Evolutionary conservation across 352 stramenopile genomes (phyloP), one percentile per base, ranked within the genome.

Genomic region (Phytopythium kandeliae): DNA sequence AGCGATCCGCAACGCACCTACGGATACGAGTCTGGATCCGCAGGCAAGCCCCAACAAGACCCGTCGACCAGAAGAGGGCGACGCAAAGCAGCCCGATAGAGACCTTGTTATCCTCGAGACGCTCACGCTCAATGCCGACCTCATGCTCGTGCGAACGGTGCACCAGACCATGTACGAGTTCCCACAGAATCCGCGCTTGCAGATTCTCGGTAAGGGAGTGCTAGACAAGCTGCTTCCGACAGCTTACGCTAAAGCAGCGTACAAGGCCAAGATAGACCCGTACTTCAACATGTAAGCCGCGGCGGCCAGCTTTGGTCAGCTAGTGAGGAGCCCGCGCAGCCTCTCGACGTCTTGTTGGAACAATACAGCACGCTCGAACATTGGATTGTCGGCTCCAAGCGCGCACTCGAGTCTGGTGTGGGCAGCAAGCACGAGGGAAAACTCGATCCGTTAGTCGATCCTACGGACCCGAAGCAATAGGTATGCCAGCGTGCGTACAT

Each of bases 241-340:
- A 0, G 74, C 79, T 15, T 91, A 78, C 45, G 75, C 78, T 10
- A 81, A 82, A 45, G 75, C 75, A 28, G 57, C 64, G 40, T 91
- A 91, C 71, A 86, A 85, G 57, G 54, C 74, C 10, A 82, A 81
- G 41, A 71, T 92, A 30, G 75, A 92, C 42, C 75, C 78, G 42
- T 87, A 88, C 44, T 92, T 74, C 47, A 83, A 87, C 43, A 47
- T 87, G 43, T 88, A 69, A 9, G 4, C 28, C 4, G 28, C 28
- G 9, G 28, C 4, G 9, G 9, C 28, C 28, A 46, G 19, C 35
- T 13, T 21, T 8, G 35, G 8, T 40, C 35, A 40, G 1, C 15
- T 19, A 19, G 3, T 13, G 17, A 21, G 4, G 6, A 41, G 13
- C 3, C 16, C 35, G 25, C 33, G 42, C 3, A 31, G 15, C 0